Evolutionary conservation across 164 flowering plant genomes (phyloP).

Genomic region (Aristolochia californica): DNA sequence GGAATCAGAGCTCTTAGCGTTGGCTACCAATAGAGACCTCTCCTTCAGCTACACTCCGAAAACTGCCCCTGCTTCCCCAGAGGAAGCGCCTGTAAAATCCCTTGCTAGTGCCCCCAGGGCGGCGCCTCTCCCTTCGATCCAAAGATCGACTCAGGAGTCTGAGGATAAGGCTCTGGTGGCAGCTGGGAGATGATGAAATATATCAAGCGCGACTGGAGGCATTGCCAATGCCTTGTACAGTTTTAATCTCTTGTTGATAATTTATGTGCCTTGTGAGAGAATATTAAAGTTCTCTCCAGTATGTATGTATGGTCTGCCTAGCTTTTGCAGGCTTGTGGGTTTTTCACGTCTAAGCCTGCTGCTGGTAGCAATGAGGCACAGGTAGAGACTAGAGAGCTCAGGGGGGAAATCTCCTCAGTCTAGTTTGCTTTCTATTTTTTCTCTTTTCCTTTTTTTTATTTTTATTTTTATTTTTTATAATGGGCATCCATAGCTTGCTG

Average conservation of each 20-base stretch:
- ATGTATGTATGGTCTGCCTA: neutral
- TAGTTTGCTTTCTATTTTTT: too few species aligned
- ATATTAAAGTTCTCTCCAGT: neutral
- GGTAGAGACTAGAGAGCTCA: neutral
- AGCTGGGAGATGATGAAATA: slow-evolving; percentile 20
- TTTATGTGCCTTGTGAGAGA: slow-evolving; percentile 3
- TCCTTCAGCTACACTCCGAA: slow-evolving; percentile 41
- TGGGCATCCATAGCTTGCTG: too few species aligned
- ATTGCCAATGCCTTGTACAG: neutral
- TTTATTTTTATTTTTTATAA: too few species aligned
- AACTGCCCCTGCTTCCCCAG: slow-evolving; percentile 12
- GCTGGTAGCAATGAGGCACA: neutral
- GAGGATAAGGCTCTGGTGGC: slow-evolving; percentile 18
- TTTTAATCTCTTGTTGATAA: neutral
- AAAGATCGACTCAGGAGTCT: slow-evolving; percentile 8
- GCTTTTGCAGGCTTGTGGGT: slow-evolving; percentile 15
- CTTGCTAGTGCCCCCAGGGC: slow-evolving; percentile 4
- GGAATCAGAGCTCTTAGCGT: slow-evolving; percentile 64
- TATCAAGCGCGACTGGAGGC: neutral
- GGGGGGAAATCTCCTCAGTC: neutral
- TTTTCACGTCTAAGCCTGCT: slow-evolving; percentile 11
- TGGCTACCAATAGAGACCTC: slow-evolving; percentile 65
- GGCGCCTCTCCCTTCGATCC: slow-evolving; percentile 14
- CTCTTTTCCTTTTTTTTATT: too few species aligned
- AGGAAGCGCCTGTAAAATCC: slow-evolving; percentile 6